phyloP scores from a whole-genome alignment of 768 basidiomycete genomes.

The Neoboletus brunneissimus region DNA sequence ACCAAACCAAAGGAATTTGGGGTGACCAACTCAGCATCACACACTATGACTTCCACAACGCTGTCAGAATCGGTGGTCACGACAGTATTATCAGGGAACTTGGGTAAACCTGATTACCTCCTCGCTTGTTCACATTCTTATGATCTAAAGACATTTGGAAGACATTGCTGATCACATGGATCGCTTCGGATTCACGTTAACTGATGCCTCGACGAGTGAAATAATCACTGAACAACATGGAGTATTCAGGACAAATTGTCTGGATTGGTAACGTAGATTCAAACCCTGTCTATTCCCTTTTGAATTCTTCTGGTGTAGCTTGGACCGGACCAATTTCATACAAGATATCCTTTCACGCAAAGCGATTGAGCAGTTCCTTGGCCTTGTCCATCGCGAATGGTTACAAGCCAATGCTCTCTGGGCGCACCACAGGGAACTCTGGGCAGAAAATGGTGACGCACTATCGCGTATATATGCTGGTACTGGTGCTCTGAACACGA shows the following conservation, averaged over 20 bases:
- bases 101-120: conserved; percentile 37
- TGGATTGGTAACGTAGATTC: conserved; percentile 73
- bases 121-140: conserved; percentile 5
- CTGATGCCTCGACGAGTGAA: conserved; percentile 61
- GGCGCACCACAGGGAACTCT: conserved; percentile 87
- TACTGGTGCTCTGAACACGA: conserved; percentile 91
- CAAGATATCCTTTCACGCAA: conserved; percentile 90
- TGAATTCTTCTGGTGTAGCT: conserved; percentile 42
- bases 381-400: conserved; percentile 78
- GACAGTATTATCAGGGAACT: conserved; percentile 81
- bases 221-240: conserved; percentile 88
- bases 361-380: conserved; percentile 78
- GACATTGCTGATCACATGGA: conserved; percentile 63
- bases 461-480: conserved; percentile 93
- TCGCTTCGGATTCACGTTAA: conserved; percentile 82
- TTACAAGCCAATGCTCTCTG: conserved; percentile 65
- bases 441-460: conserved; percentile 97
- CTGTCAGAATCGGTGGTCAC: conserved; percentile 78
- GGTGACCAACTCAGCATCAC: conserved; percentile 75
- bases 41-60: conserved; percentile 91
- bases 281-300: background rate
- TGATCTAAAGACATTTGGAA: conserved; percentile 52
- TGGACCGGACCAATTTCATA: conserved; percentile 96
- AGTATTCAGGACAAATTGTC: conserved; percentile 90
- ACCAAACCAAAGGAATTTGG: conserved; percentile 57